phyloP scores from a whole-genome alignment of 2,329 filamentous ascomycete genomes.

The Fusarium napiforme region DNA sequence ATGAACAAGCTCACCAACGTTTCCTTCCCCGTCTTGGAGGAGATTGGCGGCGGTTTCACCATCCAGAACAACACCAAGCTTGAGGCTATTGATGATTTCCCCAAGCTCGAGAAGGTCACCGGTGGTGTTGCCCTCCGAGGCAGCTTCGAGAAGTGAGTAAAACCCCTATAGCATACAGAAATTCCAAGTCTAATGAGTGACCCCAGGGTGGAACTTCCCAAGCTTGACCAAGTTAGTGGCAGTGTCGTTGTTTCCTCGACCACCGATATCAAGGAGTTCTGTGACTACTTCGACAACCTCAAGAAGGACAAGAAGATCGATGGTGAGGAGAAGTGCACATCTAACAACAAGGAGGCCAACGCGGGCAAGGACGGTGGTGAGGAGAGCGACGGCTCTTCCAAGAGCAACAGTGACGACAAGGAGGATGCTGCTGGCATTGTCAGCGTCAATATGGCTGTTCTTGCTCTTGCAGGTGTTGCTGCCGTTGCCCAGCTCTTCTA shows the following conservation, averaged over 20 bases:
- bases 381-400: slow-evolving; percentile 41
- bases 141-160: slow-evolving; percentile 81
- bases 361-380: slow-evolving; percentile 52
- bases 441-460: slow-evolving; percentile 58
- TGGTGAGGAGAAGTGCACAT: slow-evolving; percentile 60
- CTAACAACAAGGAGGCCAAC: slow-evolving; percentile 65
- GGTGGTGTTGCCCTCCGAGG: slow-evolving; percentile 89
- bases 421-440: slow-evolving; percentile 59
- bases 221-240: slow-evolving; percentile 75
- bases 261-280: slow-evolving; percentile 67
- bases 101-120: slow-evolving; percentile 72
- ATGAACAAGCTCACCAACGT: slow-evolving; percentile 76
- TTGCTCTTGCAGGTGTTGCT: slow-evolving; percentile 60
- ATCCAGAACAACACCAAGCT: slow-evolving; percentile 92
- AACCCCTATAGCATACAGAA: neutral
- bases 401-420: slow-evolving; percentile 42
- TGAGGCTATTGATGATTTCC: slow-evolving; percentile 72
- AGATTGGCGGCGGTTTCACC: slow-evolving; percentile 81
- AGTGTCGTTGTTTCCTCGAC: slow-evolving; percentile 77
- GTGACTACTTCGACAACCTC: slow-evolving; percentile 60
- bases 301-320: slow-evolving; percentile 53
- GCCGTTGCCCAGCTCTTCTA: slow-evolving; percentile 65
- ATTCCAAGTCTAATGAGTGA: slow-evolving; percentile 1
- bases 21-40: slow-evolving; percentile 74
- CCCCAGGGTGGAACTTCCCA: slow-evolving; percentile 75